Evolutionary conservation across 2,329 filamentous ascomycete species (phyloP), one percentile per base, ranked within the genome.

Genomic region (Exserohilum rostratum): DNA sequence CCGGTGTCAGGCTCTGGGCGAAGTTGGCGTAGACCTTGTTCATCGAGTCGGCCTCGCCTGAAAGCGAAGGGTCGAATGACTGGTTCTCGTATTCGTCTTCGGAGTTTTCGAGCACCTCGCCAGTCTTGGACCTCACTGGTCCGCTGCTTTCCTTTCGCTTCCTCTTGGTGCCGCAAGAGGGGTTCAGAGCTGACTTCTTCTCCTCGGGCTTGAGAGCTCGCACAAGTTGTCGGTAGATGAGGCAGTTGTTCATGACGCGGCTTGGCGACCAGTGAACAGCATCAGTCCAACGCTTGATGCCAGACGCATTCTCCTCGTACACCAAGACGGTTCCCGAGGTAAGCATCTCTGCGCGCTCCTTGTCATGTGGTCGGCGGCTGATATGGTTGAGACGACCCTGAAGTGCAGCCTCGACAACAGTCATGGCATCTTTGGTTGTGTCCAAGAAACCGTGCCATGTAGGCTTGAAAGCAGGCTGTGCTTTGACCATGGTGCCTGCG

Each of bases 281-380:
- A 65, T 97, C 93, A 0, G 92, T 96, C 93, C 93, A 97, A 51
- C 93, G 84, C 78, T 96, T 96, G 77, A 96, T 96, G 5, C 91
- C 91, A 0, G 92, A 96, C 0, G 90, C 88, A 57, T 91, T 88
- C 73, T 96, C 91, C 69, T 96, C 91, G 74, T 96, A 97, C 62
- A 96, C 90, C 76, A 96, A 95, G 42, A 96, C 85, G 62, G 89
- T 89, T 31, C 93, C 93, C 64, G 91, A 96, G 62, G 85, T 85
- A 70, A 96, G 95, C 46, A 96, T 84, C 17, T 85, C 82, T 20
- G 82, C 80, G 46, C 92, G 84, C 76, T 96, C 93, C 46, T 91
- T 84, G 67, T 96, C 93, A 72, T 96, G 91, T 1, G 93, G 93
- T 48, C 93, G 84, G 45, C 93, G 88, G 15, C 90, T 87, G 17